Base-by-base conservation (phyloP, 2,329 filamentous ascomycete genomes). In the Orbilia blumenaviensis region DNA sequence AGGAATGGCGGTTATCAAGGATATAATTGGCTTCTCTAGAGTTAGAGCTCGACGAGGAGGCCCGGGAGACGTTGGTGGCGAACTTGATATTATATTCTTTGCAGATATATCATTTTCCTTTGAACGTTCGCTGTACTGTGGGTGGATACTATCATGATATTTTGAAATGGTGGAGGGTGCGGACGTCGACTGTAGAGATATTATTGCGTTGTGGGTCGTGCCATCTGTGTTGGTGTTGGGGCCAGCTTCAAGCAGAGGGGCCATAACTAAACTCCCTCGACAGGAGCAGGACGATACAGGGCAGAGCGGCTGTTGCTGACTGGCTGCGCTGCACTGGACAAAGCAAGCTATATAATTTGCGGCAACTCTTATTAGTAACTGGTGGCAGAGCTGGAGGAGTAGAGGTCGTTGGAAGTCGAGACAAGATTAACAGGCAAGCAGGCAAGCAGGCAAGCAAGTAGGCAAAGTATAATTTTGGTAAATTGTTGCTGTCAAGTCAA, bases 1-100 rank as follows among this genome's bases (percentile, higher is more conserved):
- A 32, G 72, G 68, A 29, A 76, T 61, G 29, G 64, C 58, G 32
- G 72, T 76, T 10, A 76, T 76, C 14, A 76, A 32, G 12, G 72
- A 76, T 29, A 76, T 76, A 21, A 29, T 50, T 32, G 72, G 72
- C 38, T 54, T 76, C 23, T 76, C 72, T 32, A 50, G 27, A 44
- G 50, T 46, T 44, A 1, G 38, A 7, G 16, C 34, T 54, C 54
- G 63, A 42, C 58, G 38, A 42, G n/a, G 25, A 18, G n/a, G 5
- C 7, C 63, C 27, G 48, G 66, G 41, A 38, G 66, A 63, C 14
- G 23, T n/a, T 6, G 54, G 48, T 9, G 60, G 52, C 41, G 71
- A 63, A 34, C 62, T 62, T n/a, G 46, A 36, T 32, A 41, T 60
- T 52, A 67, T 21, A 41, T 8, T 34, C 14, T 60, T 50, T 23